Conservation (phyloP, 2,329 filamentous ascomycete species). For the Colletotrichum lupini region DNA sequence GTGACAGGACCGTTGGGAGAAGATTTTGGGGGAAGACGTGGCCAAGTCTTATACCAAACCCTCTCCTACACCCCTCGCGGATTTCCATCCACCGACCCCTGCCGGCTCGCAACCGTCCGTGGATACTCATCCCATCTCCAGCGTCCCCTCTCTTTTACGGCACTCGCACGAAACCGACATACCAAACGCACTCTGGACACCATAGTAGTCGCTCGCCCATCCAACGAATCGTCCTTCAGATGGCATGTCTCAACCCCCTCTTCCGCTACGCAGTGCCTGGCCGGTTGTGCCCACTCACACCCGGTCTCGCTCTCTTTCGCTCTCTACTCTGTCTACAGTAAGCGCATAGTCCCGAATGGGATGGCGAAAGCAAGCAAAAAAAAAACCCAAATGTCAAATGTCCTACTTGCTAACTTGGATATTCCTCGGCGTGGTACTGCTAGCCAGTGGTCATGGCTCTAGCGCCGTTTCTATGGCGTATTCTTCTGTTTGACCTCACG, state of each 20-base stretch:
- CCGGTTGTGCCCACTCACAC: constrained; percentile 5
- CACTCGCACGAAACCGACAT: constrained; percentile 34
- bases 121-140: constrained; percentile 26
- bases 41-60: constrained; percentile 35
- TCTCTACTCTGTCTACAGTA: constrained; percentile 15
- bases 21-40: not conserved
- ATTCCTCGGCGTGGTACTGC: not conserved
- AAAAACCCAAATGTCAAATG: constrained; percentile 10
- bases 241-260: constrained; percentile 29
- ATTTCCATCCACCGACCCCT: constrained; percentile 10
- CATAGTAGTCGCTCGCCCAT: constrained; percentile 3
- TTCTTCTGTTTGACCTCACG: constrained; percentile 14
- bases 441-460: not conserved
- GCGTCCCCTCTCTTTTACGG: constrained; percentile 4
- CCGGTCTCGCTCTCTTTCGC: constrained; percentile 5
- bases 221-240: constrained; percentile 34
- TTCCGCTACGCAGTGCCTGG: constrained; percentile 10
- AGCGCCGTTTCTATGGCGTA: constrained; percentile 10
- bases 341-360: not conserved
- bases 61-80: constrained; percentile 20
- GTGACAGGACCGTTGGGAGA: not conserved
- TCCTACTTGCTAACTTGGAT: not conserved
- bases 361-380: not conserved
- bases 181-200: constrained; percentile 27
- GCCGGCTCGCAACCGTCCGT: constrained; percentile 16